Evolutionary conservation across 306 rosid genomes (phyloP), one percentile per base, ranked within the genome.

Genomic region (Quercus wislizeni): DNA sequence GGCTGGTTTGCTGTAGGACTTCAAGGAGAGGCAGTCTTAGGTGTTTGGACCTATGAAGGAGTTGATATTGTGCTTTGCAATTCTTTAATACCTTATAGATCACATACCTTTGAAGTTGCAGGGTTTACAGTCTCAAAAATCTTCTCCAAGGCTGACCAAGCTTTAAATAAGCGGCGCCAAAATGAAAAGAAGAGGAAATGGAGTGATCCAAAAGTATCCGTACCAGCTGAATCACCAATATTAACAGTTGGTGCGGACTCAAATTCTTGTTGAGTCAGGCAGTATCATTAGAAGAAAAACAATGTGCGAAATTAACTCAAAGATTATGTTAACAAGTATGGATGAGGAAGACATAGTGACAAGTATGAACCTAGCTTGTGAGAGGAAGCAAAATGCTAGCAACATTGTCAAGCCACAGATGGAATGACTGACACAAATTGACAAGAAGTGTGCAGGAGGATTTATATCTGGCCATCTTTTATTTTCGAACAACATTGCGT

Each of bases 1-100:
- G 98, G 99, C n/a, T 95, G 99, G 98, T 92, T 87, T 90, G 93
- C 94, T 74, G 63, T 92, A 87, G 97, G 99, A 69, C 91, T 95
- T 23, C 1, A 23, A 23, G 23, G 23, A 23, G 94, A 92, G 61
- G 97, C 98, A 15, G 78, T 73, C 14, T 73, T 92, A 38, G 68
- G 97, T 51, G 90, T 80, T 80, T 95, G 99, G 99, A 92, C 93
- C 17, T 95, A 95, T 12, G 96, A 95, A 74, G 99, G 99, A 54
- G 80, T 92, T 2, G 90, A 92, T 23, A 86, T 92, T 80, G 83
- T 91, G 70, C 83, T 83, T 76, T 89, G 97, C 64, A 89, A 85
- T 79, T 88, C 97, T 8, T 86, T 92, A 78, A 76, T 92, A 82
- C 97, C 98, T 27, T 41, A 78, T 46, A 83, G 91, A 86, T 89